A percentile compares a stretch with the other conserved stretches of the same genome.
These are phyloP conservation scores for Jatropha multifida DNA, from an alignment of 441 rosid species.

Conservation along the genomic window DNA sequence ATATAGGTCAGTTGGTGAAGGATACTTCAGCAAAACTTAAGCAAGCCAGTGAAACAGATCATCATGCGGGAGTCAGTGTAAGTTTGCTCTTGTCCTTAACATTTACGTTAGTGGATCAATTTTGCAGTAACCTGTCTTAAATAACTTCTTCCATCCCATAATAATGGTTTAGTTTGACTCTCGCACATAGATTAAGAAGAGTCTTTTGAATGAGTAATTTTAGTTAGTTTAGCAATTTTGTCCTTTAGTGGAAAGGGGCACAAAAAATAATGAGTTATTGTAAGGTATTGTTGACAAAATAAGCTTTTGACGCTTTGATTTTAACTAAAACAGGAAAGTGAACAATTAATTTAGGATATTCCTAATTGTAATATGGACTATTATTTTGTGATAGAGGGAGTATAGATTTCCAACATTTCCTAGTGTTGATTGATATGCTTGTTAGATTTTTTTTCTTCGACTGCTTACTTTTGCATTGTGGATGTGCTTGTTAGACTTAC, in stretches of 20 bases:
- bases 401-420: not conserved
- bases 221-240: no score
- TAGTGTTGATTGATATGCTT: not conserved
- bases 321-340: no score
- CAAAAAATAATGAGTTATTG: no score
- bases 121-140: not conserved
- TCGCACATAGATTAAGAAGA: no score
- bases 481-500: not conserved
- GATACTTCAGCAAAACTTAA: constrained; percentile 94
- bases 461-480: not conserved
- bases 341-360: no score
- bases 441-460: not conserved
- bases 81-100: constrained; percentile 26
- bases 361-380: no score
- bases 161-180: no score
- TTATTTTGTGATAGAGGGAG: no score
- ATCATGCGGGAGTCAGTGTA: constrained; percentile 70
- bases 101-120: constrained; percentile 7
- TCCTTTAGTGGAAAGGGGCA: no score
- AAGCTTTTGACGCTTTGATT: no score
- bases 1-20: constrained; percentile 85
- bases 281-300: no score
- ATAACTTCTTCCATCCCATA: not conserved
- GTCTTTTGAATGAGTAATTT: no score
- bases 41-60: constrained; percentile 89